phyloP scores from a whole-genome alignment of 2,329 filamentous ascomycete species.

The Fusarium albidum region DNA sequence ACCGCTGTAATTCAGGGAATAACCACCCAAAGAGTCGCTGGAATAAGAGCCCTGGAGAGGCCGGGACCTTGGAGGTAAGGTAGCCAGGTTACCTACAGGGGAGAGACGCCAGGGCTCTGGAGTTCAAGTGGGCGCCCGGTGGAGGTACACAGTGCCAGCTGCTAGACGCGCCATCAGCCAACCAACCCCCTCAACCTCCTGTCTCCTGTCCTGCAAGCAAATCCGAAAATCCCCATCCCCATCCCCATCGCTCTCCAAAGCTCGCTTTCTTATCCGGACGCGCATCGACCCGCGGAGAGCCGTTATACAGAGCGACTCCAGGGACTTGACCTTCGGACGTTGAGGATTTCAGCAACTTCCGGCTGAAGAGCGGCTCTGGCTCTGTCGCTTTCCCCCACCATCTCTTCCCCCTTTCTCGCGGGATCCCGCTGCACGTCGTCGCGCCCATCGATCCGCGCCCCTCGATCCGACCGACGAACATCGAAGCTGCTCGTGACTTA shows the following conservation, averaged over 20 bases:
- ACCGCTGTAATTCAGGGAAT: slow-evolving; percentile 26
- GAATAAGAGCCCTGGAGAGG: slow-evolving; percentile 21
- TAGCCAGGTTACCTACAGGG: slow-evolving; percentile 22
- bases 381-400: slow-evolving; percentile 18
- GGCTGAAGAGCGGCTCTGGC: neutral
- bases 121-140: slow-evolving; percentile 21
- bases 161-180: slow-evolving; percentile 10
- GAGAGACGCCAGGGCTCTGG: slow-evolving; percentile 21
- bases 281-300: slow-evolving; percentile 32
- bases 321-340: slow-evolving; percentile 27
- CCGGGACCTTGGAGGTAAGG: too few species aligned
- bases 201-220: slow-evolving; percentile 27
- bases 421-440: slow-evolving; percentile 14
- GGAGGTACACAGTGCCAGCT: slow-evolving; percentile 35
- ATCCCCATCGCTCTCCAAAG: slow-evolving; percentile 30
- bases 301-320: slow-evolving; percentile 29
- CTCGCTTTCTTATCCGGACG: slow-evolving; percentile 31
- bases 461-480: slow-evolving; percentile 26
- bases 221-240: slow-evolving; percentile 33
- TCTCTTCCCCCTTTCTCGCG: slow-evolving; percentile 24
- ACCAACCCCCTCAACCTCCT: slow-evolving; percentile 39
- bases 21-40: slow-evolving; percentile 30
- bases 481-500: slow-evolving; percentile 8
- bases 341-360: slow-evolving; percentile 1
- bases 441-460: slow-evolving; percentile 22